Conservation (phyloP, 2,329 filamentous ascomycete species). For the Juglanconis sp. region DNA sequence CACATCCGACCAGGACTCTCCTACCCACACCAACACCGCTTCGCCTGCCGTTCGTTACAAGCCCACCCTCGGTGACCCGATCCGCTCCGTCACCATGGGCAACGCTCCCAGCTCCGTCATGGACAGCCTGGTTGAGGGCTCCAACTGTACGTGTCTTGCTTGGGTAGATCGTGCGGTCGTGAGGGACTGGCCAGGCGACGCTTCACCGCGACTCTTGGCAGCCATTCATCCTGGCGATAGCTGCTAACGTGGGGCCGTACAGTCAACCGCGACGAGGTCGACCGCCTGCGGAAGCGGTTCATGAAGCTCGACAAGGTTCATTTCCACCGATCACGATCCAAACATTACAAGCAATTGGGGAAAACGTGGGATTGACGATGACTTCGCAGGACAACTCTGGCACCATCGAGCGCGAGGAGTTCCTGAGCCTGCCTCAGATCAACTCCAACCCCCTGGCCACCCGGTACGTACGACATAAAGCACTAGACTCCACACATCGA, state of each 20-base stretch:
- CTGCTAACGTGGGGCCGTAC: conserved; percentile 12
- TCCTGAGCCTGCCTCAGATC: conserved; percentile 94
- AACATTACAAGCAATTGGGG: neutral
- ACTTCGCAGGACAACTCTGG: conserved; percentile 81
- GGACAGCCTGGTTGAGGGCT: conserved; percentile 93
- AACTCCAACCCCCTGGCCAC: conserved; percentile 96
- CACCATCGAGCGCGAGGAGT: conserved; percentile 97
- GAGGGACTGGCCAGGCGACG: neutral
- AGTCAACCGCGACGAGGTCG: conserved; percentile 98
- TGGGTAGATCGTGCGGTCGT: neutral
- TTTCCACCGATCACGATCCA: neutral
- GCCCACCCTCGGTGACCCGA: neutral
- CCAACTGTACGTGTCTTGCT: conserved; percentile 68
- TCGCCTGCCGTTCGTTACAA: neutral
- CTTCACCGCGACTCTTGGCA: neutral
- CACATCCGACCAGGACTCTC: neutral
- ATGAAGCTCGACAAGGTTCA: conserved; percentile 98
- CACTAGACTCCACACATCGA: neutral
- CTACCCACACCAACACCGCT: neutral
- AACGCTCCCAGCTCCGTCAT: conserved; percentile 73
- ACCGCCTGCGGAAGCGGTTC: conserved; percentile 91
- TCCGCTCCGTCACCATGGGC: conserved; percentile 48
- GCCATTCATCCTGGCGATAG: neutral
- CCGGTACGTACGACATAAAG: conserved; percentile 53
- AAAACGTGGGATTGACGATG: conserved; percentile 1